Evolutionary conservation across 805 yeast genomes (phyloP), one percentile per base, ranked within the genome.

Genomic region (Cyberlindnera meyerae): DNA sequence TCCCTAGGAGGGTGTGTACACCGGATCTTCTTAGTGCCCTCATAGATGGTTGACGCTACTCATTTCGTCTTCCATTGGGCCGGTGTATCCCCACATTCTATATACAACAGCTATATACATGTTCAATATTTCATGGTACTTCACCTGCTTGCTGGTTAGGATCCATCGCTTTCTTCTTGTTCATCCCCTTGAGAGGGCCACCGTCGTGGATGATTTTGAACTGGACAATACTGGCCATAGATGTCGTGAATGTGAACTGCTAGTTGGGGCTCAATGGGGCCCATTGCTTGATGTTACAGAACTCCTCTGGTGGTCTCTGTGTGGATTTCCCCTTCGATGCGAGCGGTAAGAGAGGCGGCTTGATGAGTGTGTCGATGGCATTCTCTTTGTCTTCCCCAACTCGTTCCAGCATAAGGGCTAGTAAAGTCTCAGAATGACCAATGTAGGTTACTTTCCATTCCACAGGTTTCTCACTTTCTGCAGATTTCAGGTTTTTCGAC

Each of bases 21-120:
- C 41, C 40, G 56, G 51, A 48, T 43, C 55, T 49, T 54, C 60
- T 56, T 25, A 58, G 58, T 52, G 60, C 60, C 52, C 18, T 44
- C n/a, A n/a, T 26, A 8, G 9, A 15, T 37, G 35, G 33, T 27
- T 38, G 28, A 20, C 27, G n/a, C 20, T 14, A 18, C 15, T 24
- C 29, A 20, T 26, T 17, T 9, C 13, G 29, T 34, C 29, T 22
- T 18, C 32, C 41, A 18, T 42, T 40, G 37, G 54, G 52, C 56
- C 50, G 55, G 54, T 40, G 49, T 46, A 38, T 51, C 52, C 55
- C 54, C 34, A 51, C 55, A 52, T 26, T 6, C 14, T 22, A 13
- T n/a, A 3, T 13, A 13, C 11, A 18, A 7, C 13, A 20, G 7
- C 8, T 6, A 8, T n/a, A n/a, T n/a, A n/a, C n/a, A n/a, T n/a